A percentile compares a stretch with the other conserved stretches of the same genome.
phyloP scores from a whole-genome alignment of 805 yeast genomes.

The Yamadazyma endophytica region DNA sequence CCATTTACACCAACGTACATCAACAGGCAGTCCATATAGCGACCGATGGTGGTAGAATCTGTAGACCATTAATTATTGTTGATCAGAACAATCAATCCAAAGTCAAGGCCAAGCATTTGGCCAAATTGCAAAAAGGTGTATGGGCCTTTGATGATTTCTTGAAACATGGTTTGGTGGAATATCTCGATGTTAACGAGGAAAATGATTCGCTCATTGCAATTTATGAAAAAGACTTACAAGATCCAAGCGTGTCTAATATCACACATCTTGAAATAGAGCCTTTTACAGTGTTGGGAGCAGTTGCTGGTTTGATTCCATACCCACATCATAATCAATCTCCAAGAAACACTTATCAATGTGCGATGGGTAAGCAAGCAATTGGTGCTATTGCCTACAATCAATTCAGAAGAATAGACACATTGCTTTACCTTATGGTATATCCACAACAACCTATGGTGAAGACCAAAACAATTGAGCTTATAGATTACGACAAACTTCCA shows the following conservation, averaged over 20 bases:
- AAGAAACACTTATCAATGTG: constrained; percentile 89
- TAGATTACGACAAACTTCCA: constrained; percentile 92
- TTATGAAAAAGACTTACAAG: constrained; percentile 56
- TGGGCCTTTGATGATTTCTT: constrained; percentile 91
- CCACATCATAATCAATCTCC: constrained; percentile 94
- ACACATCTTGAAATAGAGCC: constrained; percentile 97
- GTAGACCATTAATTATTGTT: constrained; percentile 92
- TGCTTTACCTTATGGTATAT: constrained; percentile 92
- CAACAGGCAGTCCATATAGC: constrained; percentile 95
- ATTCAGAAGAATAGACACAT: constrained; percentile 90
- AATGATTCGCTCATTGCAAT: constrained; percentile 91
- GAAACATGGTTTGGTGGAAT: constrained; percentile 83
- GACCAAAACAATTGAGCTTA: constrained; percentile 92
- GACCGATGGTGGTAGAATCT: constrained; percentile 97
- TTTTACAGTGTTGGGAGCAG: constrained; percentile 87
- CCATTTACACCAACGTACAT: constrained; percentile 84
- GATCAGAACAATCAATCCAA: constrained; percentile 59
- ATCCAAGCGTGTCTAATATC: constrained; percentile 45
- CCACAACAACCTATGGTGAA: constrained; percentile 99
- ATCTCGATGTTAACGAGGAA: constrained; percentile 95
- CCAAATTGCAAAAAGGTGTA: constrained; percentile 57
- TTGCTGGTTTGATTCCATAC: constrained; percentile 87
- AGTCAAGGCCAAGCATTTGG: constrained; percentile 70
- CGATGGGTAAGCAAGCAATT: constrained; percentile 99
- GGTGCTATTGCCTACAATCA: constrained; percentile 98